Conservation (phyloP, 441 rosid genomes). For the Viola pubescens region DNA sequence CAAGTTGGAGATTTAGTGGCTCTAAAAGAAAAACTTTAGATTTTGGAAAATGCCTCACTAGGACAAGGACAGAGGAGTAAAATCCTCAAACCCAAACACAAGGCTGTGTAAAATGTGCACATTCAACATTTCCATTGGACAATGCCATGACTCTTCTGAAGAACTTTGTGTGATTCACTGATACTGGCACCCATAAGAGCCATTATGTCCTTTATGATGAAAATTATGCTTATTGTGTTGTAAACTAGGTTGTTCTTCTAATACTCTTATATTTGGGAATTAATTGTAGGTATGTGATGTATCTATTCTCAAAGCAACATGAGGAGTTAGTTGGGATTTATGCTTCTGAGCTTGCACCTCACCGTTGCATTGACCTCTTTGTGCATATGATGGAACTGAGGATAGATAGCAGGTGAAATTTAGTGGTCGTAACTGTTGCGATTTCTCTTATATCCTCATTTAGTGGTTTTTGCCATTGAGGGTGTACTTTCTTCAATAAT, state of each 20-base stretch:
- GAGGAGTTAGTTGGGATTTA: slow-evolving; percentile 94
- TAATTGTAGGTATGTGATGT: slow-evolving; percentile 83
- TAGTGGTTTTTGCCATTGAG: neutral
- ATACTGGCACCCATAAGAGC: neutral
- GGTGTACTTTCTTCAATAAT: neutral
- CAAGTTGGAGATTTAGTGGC: neutral
- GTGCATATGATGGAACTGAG: slow-evolving; percentile 99
- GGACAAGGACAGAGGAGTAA: neutral
- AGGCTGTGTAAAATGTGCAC: neutral
- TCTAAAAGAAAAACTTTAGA: neutral
- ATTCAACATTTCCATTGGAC: neutral
- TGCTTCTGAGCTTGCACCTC: slow-evolving; percentile 93
- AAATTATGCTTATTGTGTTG: neutral
- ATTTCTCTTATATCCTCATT: neutral
- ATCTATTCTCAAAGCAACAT: slow-evolving; percentile 89
- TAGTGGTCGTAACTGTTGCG: slow-evolving; percentile 2
- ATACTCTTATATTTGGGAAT: slow-evolving; percentile 13
- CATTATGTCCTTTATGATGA: no score
- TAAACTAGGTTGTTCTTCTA: slow-evolving; percentile 7
- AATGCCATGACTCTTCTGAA: neutral
- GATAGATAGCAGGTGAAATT: slow-evolving; percentile 68
- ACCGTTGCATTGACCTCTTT: slow-evolving; percentile 92
- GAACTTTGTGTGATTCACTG: neutral
- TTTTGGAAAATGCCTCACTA: no score
- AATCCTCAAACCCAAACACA: neutral